phyloP scores from a whole-genome alignment of 2,329 filamentous ascomycete genomes.

The Paecilomyces variotii region DNA sequence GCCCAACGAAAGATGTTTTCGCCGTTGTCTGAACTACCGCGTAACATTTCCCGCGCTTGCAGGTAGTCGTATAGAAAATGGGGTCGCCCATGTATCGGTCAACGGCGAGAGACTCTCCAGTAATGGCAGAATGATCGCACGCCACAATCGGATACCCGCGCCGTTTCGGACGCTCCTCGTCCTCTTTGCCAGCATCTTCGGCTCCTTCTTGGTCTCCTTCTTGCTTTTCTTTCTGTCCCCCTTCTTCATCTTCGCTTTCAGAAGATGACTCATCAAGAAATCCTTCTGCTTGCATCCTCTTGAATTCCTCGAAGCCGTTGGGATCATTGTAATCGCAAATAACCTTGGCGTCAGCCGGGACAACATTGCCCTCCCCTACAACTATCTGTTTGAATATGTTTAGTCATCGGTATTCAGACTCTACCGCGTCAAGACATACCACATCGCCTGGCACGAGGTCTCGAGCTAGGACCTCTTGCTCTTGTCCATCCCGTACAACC shows the following conservation, averaged over 20 bases:
- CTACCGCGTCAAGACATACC: slow-evolving; percentile 38
- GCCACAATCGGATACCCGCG: slow-evolving; percentile 61
- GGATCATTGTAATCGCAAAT: slow-evolving; percentile 64
- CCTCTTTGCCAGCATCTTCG: slow-evolving; percentile 8
- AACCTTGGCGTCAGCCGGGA: slow-evolving; percentile 61
- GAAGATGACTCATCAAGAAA: slow-evolving; percentile 46
- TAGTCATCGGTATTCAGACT: not conserved
- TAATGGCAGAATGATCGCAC: slow-evolving; percentile 72
- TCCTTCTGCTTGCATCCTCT: slow-evolving; percentile 55
- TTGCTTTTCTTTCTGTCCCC: slow-evolving; percentile 47
- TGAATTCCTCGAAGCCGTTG: slow-evolving; percentile 60
- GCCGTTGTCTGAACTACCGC: slow-evolving; percentile 60
- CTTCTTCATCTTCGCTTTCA: slow-evolving; percentile 43
- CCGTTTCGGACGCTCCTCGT: slow-evolving; percentile 14
- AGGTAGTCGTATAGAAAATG: slow-evolving; percentile 71
- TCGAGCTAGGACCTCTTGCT: slow-evolving; percentile 59
- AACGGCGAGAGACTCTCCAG: slow-evolving; percentile 71
- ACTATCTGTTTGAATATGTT: slow-evolving; percentile 44
- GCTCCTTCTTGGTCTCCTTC: slow-evolving; percentile 5
- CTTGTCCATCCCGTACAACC: slow-evolving; percentile 58
- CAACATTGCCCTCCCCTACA: slow-evolving; percentile 62
- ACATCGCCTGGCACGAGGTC: slow-evolving; percentile 72
- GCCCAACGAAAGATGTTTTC: slow-evolving; percentile 67
- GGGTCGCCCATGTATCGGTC: slow-evolving; percentile 59
- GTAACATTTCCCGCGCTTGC: slow-evolving; percentile 72